Evolutionary conservation across 2,329 filamentous ascomycete genomes (phyloP).

Genomic region (Thielaviopsis euricoi): DNA sequence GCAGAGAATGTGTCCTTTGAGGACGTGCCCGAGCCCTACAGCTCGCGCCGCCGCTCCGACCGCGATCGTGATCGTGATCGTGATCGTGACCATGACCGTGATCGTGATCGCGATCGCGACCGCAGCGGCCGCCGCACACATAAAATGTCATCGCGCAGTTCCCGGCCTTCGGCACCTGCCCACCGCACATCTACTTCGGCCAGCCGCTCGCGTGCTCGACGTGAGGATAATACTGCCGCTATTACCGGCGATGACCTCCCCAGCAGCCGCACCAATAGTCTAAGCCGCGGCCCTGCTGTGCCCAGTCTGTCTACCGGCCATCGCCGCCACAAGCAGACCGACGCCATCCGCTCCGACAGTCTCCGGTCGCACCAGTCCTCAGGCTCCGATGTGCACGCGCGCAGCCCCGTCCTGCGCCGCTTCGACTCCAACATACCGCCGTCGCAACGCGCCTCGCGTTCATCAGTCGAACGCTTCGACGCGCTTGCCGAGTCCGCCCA

Average conservation of each 20-base stretch:
- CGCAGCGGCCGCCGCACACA: background rate
- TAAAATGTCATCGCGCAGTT: constrained; percentile 3
- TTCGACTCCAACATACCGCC: constrained; percentile 5
- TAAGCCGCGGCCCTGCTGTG: background rate
- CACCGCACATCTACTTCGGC: background rate
- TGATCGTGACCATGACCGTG: background rate
- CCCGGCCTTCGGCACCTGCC: background rate
- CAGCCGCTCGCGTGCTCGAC: background rate
- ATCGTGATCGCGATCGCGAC: background rate
- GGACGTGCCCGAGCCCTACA: background rate
- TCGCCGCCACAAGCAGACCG: background rate
- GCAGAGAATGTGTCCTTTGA: constrained; percentile 9
- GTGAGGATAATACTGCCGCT: background rate
- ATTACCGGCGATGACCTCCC: constrained; percentile 6
- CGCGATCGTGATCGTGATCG: constrained; percentile 1
- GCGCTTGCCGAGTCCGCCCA: background rate
- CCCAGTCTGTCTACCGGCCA: background rate
- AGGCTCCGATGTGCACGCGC: background rate
- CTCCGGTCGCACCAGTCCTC: constrained; percentile 5
- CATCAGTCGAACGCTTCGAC: background rate
- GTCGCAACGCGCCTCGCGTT: constrained; percentile 1
- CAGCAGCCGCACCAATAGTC: constrained; percentile 3
- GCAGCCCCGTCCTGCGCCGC: background rate
- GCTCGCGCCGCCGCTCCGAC: background rate
- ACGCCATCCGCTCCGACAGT: constrained; percentile 5